Percentiles rank a stretch among this genome's conserved stretches.
phyloP scores from a whole-genome alignment of 2,329 filamentous ascomycete genomes.

The Tricladium varicosporioides region DNA sequence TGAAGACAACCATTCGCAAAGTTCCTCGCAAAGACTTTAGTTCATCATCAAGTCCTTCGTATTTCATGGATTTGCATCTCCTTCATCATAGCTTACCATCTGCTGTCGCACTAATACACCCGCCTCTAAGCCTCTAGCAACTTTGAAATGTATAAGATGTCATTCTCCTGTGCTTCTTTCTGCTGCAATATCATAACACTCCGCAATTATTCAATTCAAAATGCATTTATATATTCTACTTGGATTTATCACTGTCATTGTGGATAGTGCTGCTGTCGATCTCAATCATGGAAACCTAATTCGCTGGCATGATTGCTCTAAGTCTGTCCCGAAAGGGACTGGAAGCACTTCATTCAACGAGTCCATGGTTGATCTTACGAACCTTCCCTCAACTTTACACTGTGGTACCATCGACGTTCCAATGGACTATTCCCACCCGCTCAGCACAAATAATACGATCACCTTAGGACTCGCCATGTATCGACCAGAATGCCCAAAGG shows the following conservation, averaged over 20 bases:
- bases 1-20: background rate
- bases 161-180: no score
- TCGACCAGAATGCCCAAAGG: slow-evolving; percentile 11
- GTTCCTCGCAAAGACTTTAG: background rate
- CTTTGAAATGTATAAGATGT: no score
- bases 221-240: background rate
- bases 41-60: no score
- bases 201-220: no score
- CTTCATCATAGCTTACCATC: no score
- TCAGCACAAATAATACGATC: slow-evolving; percentile 12
- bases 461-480: slow-evolving; percentile 14
- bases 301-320: slow-evolving; percentile 1
- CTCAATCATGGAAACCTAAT: background rate
- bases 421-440: slow-evolving; percentile 17
- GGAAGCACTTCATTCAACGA: background rate
- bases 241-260: background rate
- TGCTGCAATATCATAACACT: no score
- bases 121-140: no score
- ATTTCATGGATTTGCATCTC: no score
- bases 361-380: slow-evolving; percentile 5
- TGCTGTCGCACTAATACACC: no score
- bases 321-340: background rate
- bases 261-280: background rate
- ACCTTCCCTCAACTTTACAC: slow-evolving; percentile 13
- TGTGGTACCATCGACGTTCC: slow-evolving; percentile 17